Conservation (phyloP, 805 yeast genomes). For the Tetrapisispora nanseiensis region DNA sequence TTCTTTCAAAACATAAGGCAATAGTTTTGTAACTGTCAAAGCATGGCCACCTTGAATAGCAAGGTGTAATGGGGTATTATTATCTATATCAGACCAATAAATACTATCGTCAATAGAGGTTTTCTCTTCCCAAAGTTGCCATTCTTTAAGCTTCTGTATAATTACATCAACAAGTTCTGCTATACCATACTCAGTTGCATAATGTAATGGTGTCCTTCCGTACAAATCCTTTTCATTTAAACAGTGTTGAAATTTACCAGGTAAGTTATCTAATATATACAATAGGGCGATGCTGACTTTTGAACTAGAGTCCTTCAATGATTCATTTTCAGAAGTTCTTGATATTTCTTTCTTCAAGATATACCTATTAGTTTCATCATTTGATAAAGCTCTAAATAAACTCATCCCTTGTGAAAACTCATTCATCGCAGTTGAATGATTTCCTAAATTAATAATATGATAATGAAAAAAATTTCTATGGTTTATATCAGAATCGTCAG, state of each 20-base stretch:
- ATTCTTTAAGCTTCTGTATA: conserved; percentile 43
- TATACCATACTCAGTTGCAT: conserved; percentile 80
- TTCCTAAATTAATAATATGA: conserved; percentile 58
- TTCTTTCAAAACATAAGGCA: conserved; percentile 33
- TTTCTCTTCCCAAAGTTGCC: conserved; percentile 45
- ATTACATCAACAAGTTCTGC: conserved; percentile 50
- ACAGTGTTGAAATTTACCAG: conserved; percentile 42
- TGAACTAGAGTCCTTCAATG: conserved; percentile 1
- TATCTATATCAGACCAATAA: conserved; percentile 65
- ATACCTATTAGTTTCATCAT: not conserved
- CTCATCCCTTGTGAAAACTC: conserved; percentile 3
- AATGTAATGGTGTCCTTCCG: conserved; percentile 78
- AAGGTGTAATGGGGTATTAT: conserved; percentile 70
- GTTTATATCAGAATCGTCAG: conserved; percentile 63
- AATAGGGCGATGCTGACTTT: not conserved
- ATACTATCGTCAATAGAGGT: conserved; percentile 46
- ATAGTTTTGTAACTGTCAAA: conserved; percentile 51
- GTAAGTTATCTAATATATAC: conserved; percentile 49
- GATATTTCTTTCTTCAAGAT: not conserved
- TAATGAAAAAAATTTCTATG: conserved; percentile 83
- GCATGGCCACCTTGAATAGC: conserved; percentile 82
- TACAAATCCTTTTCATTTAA: conserved; percentile 65
- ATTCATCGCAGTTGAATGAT: not conserved
- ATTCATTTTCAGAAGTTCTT: not conserved
- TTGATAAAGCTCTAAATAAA: conserved; percentile 1